phyloP scores from a whole-genome alignment of 495 filamentous ascomycete species.

The Talaromyces adpressus region DNA sequence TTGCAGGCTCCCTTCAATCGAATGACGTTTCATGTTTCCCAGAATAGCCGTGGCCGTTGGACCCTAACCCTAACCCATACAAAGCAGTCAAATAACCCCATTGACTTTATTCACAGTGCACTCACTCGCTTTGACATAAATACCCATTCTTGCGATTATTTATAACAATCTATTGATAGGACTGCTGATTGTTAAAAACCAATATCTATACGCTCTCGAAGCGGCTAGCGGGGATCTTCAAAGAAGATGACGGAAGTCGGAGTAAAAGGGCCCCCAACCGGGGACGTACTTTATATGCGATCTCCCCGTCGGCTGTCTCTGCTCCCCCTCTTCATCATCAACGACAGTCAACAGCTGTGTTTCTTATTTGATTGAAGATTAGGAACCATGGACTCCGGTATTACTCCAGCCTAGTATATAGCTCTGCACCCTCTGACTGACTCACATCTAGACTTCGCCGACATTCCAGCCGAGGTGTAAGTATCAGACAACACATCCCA shows the following conservation, averaged over 20 bases:
- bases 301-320: neutral
- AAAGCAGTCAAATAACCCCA: neutral
- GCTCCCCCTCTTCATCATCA: neutral
- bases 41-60: neutral
- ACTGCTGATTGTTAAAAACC: neutral
- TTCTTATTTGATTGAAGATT: neutral
- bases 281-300: neutral
- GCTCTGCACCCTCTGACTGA: neutral
- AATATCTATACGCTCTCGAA: neutral
- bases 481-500: neutral
- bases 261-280: neutral
- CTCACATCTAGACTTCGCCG: conserved; percentile 1
- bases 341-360: neutral
- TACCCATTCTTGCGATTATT: neutral
- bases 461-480: conserved; percentile 24
- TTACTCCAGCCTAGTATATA: neutral
- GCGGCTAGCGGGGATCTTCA: neutral
- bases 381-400: conserved; percentile 7
- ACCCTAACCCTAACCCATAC: neutral
- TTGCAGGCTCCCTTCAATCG: neutral
- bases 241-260: neutral
- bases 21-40: conserved; percentile 4
- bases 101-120: neutral
- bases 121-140: neutral
- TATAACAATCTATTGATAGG: neutral